Percentiles rank a stretch among this genome's conserved stretches.
Conservation (phyloP, 2,329 filamentous ascomycete species). For the Lithohypha guttulata region DNA sequence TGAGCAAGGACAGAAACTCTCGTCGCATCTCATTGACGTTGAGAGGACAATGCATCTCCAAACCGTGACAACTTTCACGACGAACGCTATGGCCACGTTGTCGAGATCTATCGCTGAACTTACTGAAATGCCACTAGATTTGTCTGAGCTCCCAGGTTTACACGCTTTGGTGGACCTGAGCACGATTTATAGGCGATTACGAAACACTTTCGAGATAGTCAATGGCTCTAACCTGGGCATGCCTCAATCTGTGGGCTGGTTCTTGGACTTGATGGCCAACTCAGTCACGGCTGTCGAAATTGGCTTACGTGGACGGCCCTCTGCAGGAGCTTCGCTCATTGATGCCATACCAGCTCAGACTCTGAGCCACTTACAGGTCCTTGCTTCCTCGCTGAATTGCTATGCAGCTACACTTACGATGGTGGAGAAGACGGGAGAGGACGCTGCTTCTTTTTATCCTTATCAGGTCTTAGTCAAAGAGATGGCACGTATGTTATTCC, state of each 20-base stretch:
- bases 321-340: constrained; percentile 63
- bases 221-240: background rate
- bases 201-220: constrained; percentile 33
- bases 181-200: constrained; percentile 45
- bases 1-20: constrained; percentile 9
- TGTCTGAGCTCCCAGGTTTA: constrained; percentile 1
- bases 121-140: background rate
- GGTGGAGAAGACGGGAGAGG: constrained; percentile 29
- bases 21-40: constrained; percentile 12
- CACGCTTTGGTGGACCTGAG: constrained; percentile 34
- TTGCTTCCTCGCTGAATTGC: constrained; percentile 78
- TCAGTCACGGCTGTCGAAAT: constrained; percentile 87
- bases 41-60: constrained; percentile 10
- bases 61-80: constrained; percentile 8
- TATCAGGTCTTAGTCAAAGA: constrained; percentile 60
- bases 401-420: constrained; percentile 70
- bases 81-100: constrained; percentile 5
- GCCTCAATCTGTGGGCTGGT: background rate
- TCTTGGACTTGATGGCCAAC: constrained; percentile 25
- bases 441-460: constrained; percentile 57
- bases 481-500: constrained; percentile 4
- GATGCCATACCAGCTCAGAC: constrained; percentile 75
- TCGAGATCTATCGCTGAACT: background rate
- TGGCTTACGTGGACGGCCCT: constrained; percentile 73
- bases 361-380: constrained; percentile 74